Percentiles rank a stretch among this genome's conserved stretches.
Evolutionary conservation across 805 yeast genomes (phyloP).

Genomic region (Lipomyces lipofer): DNA sequence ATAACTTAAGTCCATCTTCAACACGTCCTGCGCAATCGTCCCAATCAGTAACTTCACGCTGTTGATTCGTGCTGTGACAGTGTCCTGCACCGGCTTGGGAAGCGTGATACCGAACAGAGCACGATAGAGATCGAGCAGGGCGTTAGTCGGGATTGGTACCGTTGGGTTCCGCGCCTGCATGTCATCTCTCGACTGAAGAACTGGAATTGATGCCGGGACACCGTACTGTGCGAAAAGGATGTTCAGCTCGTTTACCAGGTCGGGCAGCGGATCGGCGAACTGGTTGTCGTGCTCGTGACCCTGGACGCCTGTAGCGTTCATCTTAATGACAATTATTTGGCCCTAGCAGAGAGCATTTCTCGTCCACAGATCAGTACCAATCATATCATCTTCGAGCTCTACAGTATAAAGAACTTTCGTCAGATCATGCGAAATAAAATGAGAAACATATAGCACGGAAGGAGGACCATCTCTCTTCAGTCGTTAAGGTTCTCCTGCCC

Average conservation of each 20-base stretch:
- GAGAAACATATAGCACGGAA: too few relatives aligned
- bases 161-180: not conserved
- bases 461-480: too few relatives aligned
- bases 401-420: too few relatives aligned
- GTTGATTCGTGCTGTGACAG: slow-evolving; percentile 14
- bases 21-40: slow-evolving; percentile 19
- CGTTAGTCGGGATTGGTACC: slow-evolving; percentile 8
- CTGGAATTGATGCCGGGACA: not conserved
- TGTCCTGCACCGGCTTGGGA: slow-evolving; percentile 12
- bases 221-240: not conserved
- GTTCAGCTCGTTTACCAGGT: not conserved
- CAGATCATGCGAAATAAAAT: too few relatives aligned
- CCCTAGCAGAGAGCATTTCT: too few relatives aligned
- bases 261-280: not conserved
- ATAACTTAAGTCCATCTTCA: slow-evolving; percentile 9
- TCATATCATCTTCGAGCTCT: too few relatives aligned
- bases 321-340: too few relatives aligned
- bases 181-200: not conserved
- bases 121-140: slow-evolving; percentile 14
- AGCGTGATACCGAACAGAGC: slow-evolving; percentile 12
- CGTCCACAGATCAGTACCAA: too few relatives aligned
- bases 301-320: too few relatives aligned
- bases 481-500: too few relatives aligned
- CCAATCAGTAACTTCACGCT: slow-evolving; percentile 21
- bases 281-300: too few relatives aligned